Evolutionary conservation across 768 basidiomycete species (phyloP), one percentile per base, ranked within the genome.

Genomic region (Boletus vinaceobasis): DNA sequence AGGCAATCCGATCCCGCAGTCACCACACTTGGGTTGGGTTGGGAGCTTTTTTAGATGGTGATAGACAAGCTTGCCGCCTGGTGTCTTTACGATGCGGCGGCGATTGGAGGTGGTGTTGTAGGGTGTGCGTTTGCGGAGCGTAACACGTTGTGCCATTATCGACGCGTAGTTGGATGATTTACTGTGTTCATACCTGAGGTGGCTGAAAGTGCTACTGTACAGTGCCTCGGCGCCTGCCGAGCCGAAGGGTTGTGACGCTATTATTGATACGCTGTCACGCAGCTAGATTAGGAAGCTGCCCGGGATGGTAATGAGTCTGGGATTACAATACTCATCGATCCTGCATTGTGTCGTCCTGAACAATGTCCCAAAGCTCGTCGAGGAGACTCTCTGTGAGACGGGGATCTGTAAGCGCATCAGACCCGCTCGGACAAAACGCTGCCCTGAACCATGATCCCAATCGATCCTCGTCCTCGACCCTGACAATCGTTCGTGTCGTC

Each of bases 61-160:
- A 79, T 96, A 95, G 66, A 96, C 93, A 65, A 98, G 88, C 77
- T 90, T 93, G 62, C 97, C 97, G 77, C 96, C 97, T 51, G 97
- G 97, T 36, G 97, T 98, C 83, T 98, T 98, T 57, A 98, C 86
- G 62, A 98, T 83, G 65, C 94, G 88, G 72, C 95, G 83, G 71
- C 93, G 86, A 84, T 88, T 94, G 55, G 96, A 98, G 67, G 87
- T 86, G 76, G 97, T 98, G 86, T 97, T 98, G 84, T 99, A 97
- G 21, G 93, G 86, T 64, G 88, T 87, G 73, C 97, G 93, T 78
- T 97, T 99, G 80, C 97, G 90, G 79, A 99, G 93, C 68, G 94
- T 97, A 69, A 99, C 95, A 72, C 97, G 93, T 86, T 98, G 96
- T 76, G 93, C 93, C 96, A 98, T 98, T 76, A 47, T 66, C 50